Evolutionary conservation across 2,329 filamentous ascomycete species (phyloP).

Genomic region (Zymoseptoria passerinii): DNA sequence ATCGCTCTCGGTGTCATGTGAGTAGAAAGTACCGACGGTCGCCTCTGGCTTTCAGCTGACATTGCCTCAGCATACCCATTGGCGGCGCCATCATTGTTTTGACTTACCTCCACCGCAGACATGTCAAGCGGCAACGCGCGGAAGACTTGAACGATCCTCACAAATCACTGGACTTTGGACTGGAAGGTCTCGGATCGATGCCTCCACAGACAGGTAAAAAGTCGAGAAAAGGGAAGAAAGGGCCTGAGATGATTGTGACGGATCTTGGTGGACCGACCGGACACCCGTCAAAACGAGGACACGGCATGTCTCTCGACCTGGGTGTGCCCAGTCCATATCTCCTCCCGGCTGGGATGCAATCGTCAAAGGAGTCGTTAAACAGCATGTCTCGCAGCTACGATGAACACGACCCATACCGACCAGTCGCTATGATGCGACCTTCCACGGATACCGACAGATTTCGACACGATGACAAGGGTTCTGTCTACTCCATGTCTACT

Average conservation of each 20-base stretch:
- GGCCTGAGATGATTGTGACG: conserved; percentile 52
- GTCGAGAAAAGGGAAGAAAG: conserved; percentile 35
- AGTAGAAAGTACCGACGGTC: conserved; percentile 11
- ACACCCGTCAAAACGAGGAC: conserved; percentile 25
- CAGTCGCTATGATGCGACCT: conserved; percentile 48
- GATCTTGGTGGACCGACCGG: conserved; percentile 16
- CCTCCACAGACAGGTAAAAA: conserved; percentile 28
- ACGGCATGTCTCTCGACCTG: conserved; percentile 55
- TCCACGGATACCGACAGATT: conserved; percentile 34
- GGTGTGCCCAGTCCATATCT: conserved; percentile 79
- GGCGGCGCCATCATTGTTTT: conserved; percentile 58
- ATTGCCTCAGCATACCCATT: conserved; percentile 60
- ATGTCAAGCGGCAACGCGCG: conserved; percentile 58
- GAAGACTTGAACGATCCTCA: conserved; percentile 85
- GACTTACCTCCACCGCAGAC: conserved; percentile 69
- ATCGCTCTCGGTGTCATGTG: conserved; percentile 30
- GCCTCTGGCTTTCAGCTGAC: conserved; percentile 17
- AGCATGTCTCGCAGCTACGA: conserved; percentile 71
- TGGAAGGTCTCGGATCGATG: conserved; percentile 44
- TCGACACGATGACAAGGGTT: conserved; percentile 34
- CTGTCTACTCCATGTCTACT: conserved; percentile 44
- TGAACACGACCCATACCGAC: conserved; percentile 78
- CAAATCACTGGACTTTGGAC: conserved; percentile 85
- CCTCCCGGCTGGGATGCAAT: conserved; percentile 72
- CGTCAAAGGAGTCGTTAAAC: conserved; percentile 77